Base-by-base conservation (phyloP, 2,329 filamentous ascomycete species). In the Pyricularia pennisetigena region DNA sequence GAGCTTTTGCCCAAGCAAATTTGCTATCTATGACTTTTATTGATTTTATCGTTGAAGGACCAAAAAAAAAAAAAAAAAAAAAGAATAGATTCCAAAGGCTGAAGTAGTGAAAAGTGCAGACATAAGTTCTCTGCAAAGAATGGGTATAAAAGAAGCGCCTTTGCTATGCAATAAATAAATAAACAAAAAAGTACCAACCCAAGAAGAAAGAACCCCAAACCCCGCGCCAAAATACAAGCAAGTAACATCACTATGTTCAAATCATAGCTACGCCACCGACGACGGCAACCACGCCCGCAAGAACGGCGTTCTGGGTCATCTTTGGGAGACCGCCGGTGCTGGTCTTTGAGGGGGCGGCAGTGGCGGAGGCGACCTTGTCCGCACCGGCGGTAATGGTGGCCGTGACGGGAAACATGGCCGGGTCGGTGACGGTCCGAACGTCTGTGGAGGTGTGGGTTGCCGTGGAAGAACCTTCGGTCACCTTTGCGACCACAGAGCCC, bases 391-490 rank as follows among this genome's bases (percentile, higher is more conserved):
- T 63, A 16, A 57, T 49, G 20, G n/a, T 63, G 61, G 28, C 28
- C 23, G 32, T 20, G 65, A 54, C 29, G 35, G 20, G 24, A 23
- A 54, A 14, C 32, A 41, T 28, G 32, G 26, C 7, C 24, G n/a
- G 7, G 65, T 59, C n/a, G 65, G 49, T 67, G 49, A 66, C 61
- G 2, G 57, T 63, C 7, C 49, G 63, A 23, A 26, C 23, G 2
- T 54, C 23, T 0, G 68, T 65, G 29, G 71, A 65, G 30, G 69
- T 61, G 6, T 71, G 69, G 3, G 68, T 59, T 30, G 72, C n/a
- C 2, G 72, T 72, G 3, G 70, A 71, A n/a, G 72, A 70, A 6
- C 73, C 74, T 29, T 72, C 68, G 10, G 72, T 29, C 10, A 75
- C 24, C 29, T 68, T 68, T 20, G 73, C 0, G 26, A 71, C 72